Conservation (phyloP, 1,284 basidiomycete genomes). For the Irpex sp. region DNA sequence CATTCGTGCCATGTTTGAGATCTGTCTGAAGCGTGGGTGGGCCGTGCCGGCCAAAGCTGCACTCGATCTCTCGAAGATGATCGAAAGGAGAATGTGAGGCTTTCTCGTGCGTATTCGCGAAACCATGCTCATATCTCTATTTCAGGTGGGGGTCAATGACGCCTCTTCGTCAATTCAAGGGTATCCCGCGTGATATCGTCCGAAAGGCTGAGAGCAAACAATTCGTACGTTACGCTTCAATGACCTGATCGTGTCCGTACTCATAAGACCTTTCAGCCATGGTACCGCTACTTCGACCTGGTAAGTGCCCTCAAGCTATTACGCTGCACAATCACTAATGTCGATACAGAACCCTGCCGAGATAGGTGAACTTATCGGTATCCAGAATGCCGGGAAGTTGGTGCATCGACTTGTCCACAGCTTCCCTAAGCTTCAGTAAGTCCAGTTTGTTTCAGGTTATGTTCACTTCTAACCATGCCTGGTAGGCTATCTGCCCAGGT, state of each 20-base stretch:
- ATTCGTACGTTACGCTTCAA: constrained; percentile 57
- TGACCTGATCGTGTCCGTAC: neutral
- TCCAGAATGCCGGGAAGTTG: constrained; percentile 88
- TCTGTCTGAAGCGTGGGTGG: constrained; percentile 98
- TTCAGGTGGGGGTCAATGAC: constrained; percentile 96
- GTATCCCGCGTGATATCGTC: constrained; percentile 84
- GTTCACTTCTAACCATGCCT: constrained; percentile 1
- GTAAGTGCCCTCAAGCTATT: constrained; percentile 32
- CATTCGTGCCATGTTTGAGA: constrained; percentile 96
- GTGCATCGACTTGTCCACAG: constrained; percentile 95
- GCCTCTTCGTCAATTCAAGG: constrained; percentile 92
- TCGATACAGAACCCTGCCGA: constrained; percentile 64
- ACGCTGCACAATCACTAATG: constrained; percentile 6
- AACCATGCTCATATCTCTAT: neutral
- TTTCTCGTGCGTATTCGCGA: constrained; percentile 1
- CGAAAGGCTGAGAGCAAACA: constrained; percentile 96
- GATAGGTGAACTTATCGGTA: constrained; percentile 91
- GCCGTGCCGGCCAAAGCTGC: constrained; percentile 90
- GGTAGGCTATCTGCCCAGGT: constrained; percentile 86
- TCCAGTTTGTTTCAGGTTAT: constrained; percentile 16
- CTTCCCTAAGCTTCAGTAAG: constrained; percentile 92
- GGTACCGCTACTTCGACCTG: constrained; percentile 95
- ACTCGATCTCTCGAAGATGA: constrained; percentile 97
- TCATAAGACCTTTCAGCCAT: constrained; percentile 52
- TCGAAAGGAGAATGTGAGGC: constrained; percentile 79